Percentiles rank a stretch among this genome's conserved stretches.
Conservation (phyloP, 2,329 filamentous ascomycete genomes). For the Calonectria pseudoturangicola region DNA sequence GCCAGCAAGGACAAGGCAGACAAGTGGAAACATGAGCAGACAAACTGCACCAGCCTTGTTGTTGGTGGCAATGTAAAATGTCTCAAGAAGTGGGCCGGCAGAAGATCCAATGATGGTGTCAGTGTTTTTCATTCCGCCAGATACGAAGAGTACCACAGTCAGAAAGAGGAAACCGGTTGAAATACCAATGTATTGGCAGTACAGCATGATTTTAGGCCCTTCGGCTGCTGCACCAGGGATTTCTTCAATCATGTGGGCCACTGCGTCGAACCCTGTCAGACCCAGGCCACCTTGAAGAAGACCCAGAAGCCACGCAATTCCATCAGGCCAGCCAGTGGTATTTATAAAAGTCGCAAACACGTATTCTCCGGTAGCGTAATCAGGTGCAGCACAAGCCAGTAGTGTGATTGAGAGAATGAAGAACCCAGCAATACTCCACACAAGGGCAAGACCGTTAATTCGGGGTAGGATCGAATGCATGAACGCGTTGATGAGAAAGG, state of each 20-base stretch:
- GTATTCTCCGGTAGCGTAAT: constrained; percentile 66
- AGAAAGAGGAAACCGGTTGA: constrained; percentile 78
- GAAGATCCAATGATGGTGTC: constrained; percentile 68
- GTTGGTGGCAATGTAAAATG: constrained; percentile 77
- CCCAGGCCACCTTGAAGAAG: constrained; percentile 59
- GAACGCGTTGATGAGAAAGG: constrained; percentile 57
- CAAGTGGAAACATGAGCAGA: constrained; percentile 79
- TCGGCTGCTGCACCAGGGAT: constrained; percentile 57
- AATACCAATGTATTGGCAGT: constrained; percentile 77
- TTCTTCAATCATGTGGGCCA: constrained; percentile 61
- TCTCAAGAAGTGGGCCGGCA: constrained; percentile 76
- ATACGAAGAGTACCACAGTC: constrained; percentile 78
- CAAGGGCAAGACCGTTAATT: constrained; percentile 80
- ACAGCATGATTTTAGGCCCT: constrained; percentile 64
- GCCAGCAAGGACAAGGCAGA: constrained; percentile 79
- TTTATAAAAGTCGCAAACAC: constrained; percentile 59
- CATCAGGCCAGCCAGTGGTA: constrained; percentile 58
- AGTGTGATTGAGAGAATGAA: constrained; percentile 81
- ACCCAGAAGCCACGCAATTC: constrained; percentile 59
- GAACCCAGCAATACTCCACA: constrained; percentile 82
- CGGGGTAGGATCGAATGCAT: constrained; percentile 57
- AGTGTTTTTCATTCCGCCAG: constrained; percentile 71
- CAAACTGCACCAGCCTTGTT: constrained; percentile 78
- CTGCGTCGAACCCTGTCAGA: constrained; percentile 59
- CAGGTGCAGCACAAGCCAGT: constrained; percentile 77